Base-by-base conservation (phyloP, 2,329 filamentous ascomycete genomes). In the Sporothrix brasiliensis region DNA sequence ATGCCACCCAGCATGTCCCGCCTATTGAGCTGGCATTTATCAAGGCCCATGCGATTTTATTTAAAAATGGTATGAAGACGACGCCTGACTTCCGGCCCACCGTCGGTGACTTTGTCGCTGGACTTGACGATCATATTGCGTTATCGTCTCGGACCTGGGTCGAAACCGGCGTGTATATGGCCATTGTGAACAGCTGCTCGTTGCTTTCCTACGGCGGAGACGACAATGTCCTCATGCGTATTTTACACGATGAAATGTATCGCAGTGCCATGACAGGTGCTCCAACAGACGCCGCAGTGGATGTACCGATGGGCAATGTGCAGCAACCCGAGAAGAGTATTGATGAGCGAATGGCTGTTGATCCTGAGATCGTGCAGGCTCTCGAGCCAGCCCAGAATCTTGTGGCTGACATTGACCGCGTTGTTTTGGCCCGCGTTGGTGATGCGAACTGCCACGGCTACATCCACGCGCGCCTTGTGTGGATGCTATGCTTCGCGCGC, bases 1-100 rank as follows among this genome's bases (percentile, higher is more conserved):
- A 41, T 24, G 41, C 47, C 2, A 69, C 68, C 0, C 70, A 69
- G 27, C 68, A 81, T 24, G 74, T 84, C 0, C 76, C 77, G 3
- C 73, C 82, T 1, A 80, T 88, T 1, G 90, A 93, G 72, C 81
- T 85, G 0, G 81, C 83, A 0, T 92, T 89, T 70, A 87, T 92
- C 16, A 87, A 85, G 5, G 81, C 86, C 0, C 89, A 92, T 72
- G 90, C 85, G 0, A 83, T 90, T 9, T 79, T 92, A 0, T 92
- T 92, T 66, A 86, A 66, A 13, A 14, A 34, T 34, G 19, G n/a
- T 2, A 52, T 66, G 63, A 14, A 21, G 19, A 30, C 63, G 4
- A 50, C 27, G 16, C 63, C 47, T 5, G 63, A 54, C 2, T 30
- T 69, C 19, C n/a, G 11, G 39, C 60, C 77, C 0, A 81, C 84